phyloP scores from a whole-genome alignment of 305 asterid species.

The Stenogyne calaminthoides region DNA sequence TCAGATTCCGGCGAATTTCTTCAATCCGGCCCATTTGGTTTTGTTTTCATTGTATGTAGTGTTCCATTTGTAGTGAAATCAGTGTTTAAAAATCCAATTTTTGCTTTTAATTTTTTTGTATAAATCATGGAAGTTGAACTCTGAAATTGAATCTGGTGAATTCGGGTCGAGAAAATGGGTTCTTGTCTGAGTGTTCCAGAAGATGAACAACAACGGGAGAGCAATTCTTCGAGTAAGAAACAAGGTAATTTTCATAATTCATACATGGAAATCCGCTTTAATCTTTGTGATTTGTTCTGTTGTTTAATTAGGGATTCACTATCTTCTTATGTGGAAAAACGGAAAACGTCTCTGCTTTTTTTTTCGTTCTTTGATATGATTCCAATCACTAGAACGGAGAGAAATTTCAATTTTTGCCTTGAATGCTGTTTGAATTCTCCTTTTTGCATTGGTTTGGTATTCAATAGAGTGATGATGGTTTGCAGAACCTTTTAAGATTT shows the following conservation, averaged over 20 bases:
- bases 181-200: conserved; percentile 45
- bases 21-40: conserved; percentile 21
- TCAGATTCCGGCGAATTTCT: conserved; percentile 37
- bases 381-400: background rate
- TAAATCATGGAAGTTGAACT: conserved; percentile 23
- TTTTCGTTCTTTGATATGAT: background rate
- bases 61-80: conserved; percentile 16
- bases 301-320: conserved; percentile 17
- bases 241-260: conserved; percentile 41
- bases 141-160: conserved; percentile 42
- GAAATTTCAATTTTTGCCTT: background rate
- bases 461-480: background rate
- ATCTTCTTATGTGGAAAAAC: background rate
- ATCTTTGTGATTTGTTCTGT: conserved; percentile 12
- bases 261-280: background rate
- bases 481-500: no score
- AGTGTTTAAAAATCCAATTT: conserved; percentile 24
- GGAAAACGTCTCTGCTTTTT: background rate
- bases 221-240: conserved; percentile 36
- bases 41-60: background rate
- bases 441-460: background rate
- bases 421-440: background rate
- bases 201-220: conserved; percentile 36
- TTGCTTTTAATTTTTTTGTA: background rate
- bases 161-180: conserved; percentile 37